Evolutionary conservation across 2,329 filamentous ascomycete species (phyloP), one percentile per base, ranked within the genome.

Genomic region (Microsporum canis): DNA sequence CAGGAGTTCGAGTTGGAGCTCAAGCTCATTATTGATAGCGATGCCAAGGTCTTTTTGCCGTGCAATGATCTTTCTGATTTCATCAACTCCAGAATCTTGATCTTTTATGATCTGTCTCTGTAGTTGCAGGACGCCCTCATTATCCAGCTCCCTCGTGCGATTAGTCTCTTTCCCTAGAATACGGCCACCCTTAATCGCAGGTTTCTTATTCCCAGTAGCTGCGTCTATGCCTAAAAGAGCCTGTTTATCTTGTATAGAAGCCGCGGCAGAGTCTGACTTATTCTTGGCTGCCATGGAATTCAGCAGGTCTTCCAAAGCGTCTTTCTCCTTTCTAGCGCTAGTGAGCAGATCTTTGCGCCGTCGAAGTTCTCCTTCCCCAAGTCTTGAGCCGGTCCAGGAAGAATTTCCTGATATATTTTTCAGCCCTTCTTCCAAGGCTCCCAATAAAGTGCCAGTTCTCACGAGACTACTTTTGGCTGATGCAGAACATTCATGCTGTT

Each of bases 31-130:
- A 65, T 86, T 84, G 65, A 86, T 86, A 66, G 79, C 76, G 31
- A 84, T 79, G 1, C 83, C 84, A 72, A 86, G 77, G 68, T 86
- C 82, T 68, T 79, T 80, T 75, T 86, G 81, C 63, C 83, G 72
- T 38, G 79, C 71, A 47, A 86, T 80, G 39, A 84, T 81, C 65
- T 81, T 82, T 51, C 80, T 77, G 65, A 87, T 66, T 64, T 82
- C 80, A 49, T 83, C 75, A 3, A 86, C 77, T 67, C 82, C 82
- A 66, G 80, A 72, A 63, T 86, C 84, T 67, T 87, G 84, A 57
- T 84, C 80, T 53, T 77, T 69, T 73, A 87, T 85, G 61, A 84
- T 79, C 66, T 85, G 81, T 65, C 80, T 77, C 71, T 86, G 84
- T 63, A 86, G 68, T 70, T 85, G 83, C 65, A 87, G 64, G 12